Evolutionary conservation across 129 eudicot species (phyloP), one percentile per base, ranked within the genome.

Genomic region (Mikania micrantha): DNA sequence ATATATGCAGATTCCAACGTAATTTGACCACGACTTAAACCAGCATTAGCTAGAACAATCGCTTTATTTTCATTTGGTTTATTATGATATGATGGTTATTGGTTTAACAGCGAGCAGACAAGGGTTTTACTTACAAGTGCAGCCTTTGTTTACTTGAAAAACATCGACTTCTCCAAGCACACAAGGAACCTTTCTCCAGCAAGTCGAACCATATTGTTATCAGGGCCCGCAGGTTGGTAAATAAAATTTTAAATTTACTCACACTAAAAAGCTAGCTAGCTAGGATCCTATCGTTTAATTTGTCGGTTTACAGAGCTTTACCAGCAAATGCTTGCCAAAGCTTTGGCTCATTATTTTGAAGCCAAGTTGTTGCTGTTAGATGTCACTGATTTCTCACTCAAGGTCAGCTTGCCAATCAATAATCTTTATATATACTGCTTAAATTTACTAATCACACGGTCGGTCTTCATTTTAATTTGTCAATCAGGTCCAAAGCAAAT

Each of bases 261-360:
- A 60, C 21, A 10, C 12, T 28, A 53, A 12, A 19, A 64, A 21
- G n/a, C n/a, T n/a, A n/a, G n/a, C n/a, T n/a, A n/a, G n/a, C n/a
- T n/a, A n/a, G 3, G 5, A 58, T 47, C 21, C 63, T 62, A 17
- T 34, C 20, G 20, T 67, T 58, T 76, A 49, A 68, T 20, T 36
- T 59, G 27, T 44, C 2, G 7, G 12, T 31, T 53, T 58, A 68
- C 24, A 92, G 98, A 92, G 73, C 83, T 79, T 65, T 92, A 88
- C 70, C 97, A 91, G 80, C 97, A 91, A 75, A 85, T 85, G 97
- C 95, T 91, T 61, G 97, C 84, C 20, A 92, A 92, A 81, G 98
- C 98, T 24, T 79, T 92, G 60, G 96, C 98, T 36, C 96, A 88
- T 79, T 92, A 79, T 64, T 92, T 84, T 80, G 91, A 79, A 44